Evolutionary conservation across 108 stramenopile genomes (phyloP), one percentile per base, ranked within the genome.

Genomic region (Cyclotella cryptica): DNA sequence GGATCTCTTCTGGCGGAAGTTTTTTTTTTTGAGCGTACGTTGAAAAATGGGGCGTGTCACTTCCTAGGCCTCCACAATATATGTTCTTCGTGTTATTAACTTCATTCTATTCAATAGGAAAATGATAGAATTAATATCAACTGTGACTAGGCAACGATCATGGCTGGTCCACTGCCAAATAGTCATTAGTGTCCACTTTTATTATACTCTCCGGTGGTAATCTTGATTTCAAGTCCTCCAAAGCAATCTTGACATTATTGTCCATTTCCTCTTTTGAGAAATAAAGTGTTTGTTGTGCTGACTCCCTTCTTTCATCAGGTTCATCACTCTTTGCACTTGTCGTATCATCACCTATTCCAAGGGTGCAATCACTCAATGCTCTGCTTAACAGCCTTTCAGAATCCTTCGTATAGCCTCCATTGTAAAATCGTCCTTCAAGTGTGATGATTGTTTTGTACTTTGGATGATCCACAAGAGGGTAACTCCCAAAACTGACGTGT

Each of bases 381-480:
- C 61, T 67, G 13, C 81, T 71, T 9, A 82, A 75, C 0, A 88
- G 19, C 7, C 71, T 71, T n/a, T 71, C 57, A 13, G 53, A 65
- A 74, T 86, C 42, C 75, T 86, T 66, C 74, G 42, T 59, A 43
- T 46, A 60, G 21, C 68, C 65, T 1, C 55, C 75, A 54, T 77
- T 62, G 47, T 53, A 68, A 66, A 89, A 66, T 42, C 80, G 65
- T 17, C 90, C 92, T 71, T 96, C 94, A 63, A 96, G 59, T 14
- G 94, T 96, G 24, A 96, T 74, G 11, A 96, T 92, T 0, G 94
- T 96, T 71, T 92, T 93, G 72, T 76, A 85, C 14, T 88, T 89
- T 35, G 92, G 87, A 65, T 95, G 89, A 60, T 86, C 80, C 3
- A 92, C 87, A 66, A 92, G 90, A 11, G 94, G 94, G 69, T 95